phyloP scores from a whole-genome alignment of 495 filamentous ascomycete species.

The Daldinia concentrica region DNA sequence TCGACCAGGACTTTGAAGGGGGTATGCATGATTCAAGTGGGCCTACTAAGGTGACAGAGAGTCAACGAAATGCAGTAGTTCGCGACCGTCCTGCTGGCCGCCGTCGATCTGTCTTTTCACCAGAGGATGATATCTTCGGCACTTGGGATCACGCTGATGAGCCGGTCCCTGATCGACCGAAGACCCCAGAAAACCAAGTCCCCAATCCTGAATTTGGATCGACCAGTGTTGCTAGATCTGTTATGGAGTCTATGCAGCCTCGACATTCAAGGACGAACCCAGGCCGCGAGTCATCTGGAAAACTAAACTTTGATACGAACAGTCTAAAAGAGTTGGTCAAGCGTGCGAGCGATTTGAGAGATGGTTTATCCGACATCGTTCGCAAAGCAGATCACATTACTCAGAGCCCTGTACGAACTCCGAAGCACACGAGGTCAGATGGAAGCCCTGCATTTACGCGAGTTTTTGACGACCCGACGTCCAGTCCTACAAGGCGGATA shows the following conservation, averaged over 20 bases:
- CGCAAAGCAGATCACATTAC: constrained; percentile 80
- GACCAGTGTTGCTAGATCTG: constrained; percentile 73
- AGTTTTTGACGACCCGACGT: constrained; percentile 68
- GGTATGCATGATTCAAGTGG: constrained; percentile 50
- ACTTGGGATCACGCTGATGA: constrained; percentile 55
- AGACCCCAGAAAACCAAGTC: constrained; percentile 49
- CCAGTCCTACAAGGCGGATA: constrained; percentile 56
- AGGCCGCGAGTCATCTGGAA: constrained; percentile 64
- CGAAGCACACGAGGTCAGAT: constrained; percentile 54
- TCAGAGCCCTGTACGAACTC: constrained; percentile 66
- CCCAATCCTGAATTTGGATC: constrained; percentile 43
- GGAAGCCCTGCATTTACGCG: constrained; percentile 70
- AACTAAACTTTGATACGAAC: constrained; percentile 90
- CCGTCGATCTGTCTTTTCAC: constrained; percentile 67
- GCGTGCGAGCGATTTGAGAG: constrained; percentile 78
- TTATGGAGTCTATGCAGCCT: constrained; percentile 85
- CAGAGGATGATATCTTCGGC: constrained; percentile 71
- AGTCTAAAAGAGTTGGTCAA: constrained; percentile 88
- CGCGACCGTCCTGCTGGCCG: constrained; percentile 52
- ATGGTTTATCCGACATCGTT: constrained; percentile 77
- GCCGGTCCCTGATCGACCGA: constrained; percentile 45
- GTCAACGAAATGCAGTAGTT: constrained; percentile 51
- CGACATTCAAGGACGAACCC: constrained; percentile 57
- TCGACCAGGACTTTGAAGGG: constrained; percentile 65
- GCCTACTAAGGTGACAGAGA: constrained; percentile 49